phyloP scores from a whole-genome alignment of 768 basidiomycete genomes.

The Boletus subcaerulescens region DNA sequence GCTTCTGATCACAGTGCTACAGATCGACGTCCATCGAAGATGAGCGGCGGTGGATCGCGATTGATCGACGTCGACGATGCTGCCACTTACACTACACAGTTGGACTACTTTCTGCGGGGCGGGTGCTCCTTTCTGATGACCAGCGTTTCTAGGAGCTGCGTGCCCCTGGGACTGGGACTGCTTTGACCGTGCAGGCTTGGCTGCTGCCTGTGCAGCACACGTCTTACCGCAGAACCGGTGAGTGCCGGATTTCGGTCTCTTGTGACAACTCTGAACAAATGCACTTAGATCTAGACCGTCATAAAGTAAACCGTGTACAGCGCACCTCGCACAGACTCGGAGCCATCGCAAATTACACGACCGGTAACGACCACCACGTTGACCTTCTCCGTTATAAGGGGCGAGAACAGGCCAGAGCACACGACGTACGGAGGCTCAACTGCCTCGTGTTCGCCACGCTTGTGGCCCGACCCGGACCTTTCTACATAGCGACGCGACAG shows the following conservation, averaged over 20 bases:
- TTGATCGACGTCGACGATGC: conserved; percentile 23
- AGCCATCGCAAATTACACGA: conserved; percentile 25
- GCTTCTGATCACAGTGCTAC: conserved; percentile 53
- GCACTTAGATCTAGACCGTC: conserved; percentile 3
- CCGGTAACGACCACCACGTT: conserved; percentile 4
- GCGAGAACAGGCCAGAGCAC: conserved; percentile 6
- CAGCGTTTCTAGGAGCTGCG: conserved; percentile 7
- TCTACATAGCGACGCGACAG: not conserved
- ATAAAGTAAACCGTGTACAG: not conserved
- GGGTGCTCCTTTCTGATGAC: conserved; percentile 12
- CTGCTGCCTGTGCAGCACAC: conserved; percentile 44
- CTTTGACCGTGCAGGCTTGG: conserved; percentile 10
- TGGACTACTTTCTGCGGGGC: conserved; percentile 19
- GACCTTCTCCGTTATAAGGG: conserved; percentile 9
- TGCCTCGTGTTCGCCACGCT: conserved; percentile 29
- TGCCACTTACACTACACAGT: conserved; percentile 28
- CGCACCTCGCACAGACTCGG: conserved; percentile 31
- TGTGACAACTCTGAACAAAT: conserved; percentile 46
- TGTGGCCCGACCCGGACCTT: conserved; percentile 7
- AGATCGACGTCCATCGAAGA: conserved; percentile 25
- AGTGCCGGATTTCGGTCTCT: conserved; percentile 50
- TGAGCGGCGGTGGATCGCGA: conserved; percentile 23
- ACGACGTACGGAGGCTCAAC: conserved; percentile 1
- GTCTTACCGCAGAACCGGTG: conserved; percentile 59
- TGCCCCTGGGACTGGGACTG: conserved; percentile 16